Evolutionary conservation across 441 rosid species (phyloP).

Genomic region (Biscutella auriculata): DNA sequence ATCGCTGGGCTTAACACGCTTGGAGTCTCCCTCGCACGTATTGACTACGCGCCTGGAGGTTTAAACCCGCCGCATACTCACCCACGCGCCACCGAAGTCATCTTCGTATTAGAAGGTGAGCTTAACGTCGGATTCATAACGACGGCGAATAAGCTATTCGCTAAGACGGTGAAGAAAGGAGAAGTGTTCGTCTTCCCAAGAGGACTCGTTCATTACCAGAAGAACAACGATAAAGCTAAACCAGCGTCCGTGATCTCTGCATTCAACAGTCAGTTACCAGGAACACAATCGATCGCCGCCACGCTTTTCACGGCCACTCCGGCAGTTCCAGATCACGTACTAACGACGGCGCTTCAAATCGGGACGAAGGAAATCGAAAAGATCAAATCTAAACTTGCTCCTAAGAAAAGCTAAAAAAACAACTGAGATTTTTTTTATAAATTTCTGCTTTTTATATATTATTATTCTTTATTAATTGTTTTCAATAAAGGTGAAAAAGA

Average conservation of each 20-base stretch:
- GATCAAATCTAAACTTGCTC: slow-evolving; percentile 63
- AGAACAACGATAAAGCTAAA: slow-evolving; percentile 43
- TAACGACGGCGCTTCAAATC: slow-evolving; percentile 60
- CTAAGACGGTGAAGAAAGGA: slow-evolving; percentile 54
- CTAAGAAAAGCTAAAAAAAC: slow-evolving; percentile 29
- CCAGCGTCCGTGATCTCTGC: slow-evolving; percentile 49
- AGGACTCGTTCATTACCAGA: slow-evolving; percentile 72
- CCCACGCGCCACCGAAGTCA: slow-evolving; percentile 78
- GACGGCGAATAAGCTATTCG: slow-evolving; percentile 45
- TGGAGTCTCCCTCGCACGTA: slow-evolving; percentile 63
- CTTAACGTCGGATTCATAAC: slow-evolving; percentile 79
- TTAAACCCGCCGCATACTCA: slow-evolving; percentile 88
- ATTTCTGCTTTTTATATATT: background rate
- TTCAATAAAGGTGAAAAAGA: background rate
- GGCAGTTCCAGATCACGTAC: slow-evolving; percentile 46
- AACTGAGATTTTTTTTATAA: no score
- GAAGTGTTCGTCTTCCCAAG: slow-evolving; percentile 69
- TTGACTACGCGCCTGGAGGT: slow-evolving; percentile 59
- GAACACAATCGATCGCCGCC: slow-evolving; percentile 59
- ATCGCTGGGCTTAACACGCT: slow-evolving; percentile 86
- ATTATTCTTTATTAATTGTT: background rate
- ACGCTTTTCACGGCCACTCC: slow-evolving; percentile 59
- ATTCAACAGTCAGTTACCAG: slow-evolving; percentile 75
- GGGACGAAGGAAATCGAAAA: slow-evolving; percentile 62
- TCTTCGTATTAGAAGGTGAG: slow-evolving; percentile 66